Percentiles rank a stretch among this genome's conserved stretches.
These are phyloP conservation scores for Cyberlindnera mrakii DNA, from an alignment of 805 yeast species.

Conservation along the genomic window DNA sequence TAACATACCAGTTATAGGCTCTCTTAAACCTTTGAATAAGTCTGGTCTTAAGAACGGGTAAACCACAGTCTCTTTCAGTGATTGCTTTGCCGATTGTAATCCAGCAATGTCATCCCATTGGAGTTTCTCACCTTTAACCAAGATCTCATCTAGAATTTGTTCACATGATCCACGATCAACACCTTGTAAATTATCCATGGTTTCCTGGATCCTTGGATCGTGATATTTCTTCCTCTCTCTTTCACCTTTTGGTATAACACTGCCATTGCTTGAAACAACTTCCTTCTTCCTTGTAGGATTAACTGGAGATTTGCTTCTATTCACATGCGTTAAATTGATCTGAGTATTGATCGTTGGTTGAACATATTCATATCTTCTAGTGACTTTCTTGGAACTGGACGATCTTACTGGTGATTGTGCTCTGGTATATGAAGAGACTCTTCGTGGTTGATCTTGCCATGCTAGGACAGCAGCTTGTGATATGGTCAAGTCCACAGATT, in stretches of 20 bases:
- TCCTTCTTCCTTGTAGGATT: constrained; percentile 5
- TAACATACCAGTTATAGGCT: constrained; percentile 95
- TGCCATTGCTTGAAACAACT: background rate
- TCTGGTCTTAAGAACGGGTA: constrained; percentile 95
- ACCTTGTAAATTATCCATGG: constrained; percentile 41
- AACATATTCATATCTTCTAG: constrained; percentile 20
- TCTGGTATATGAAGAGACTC: no score
- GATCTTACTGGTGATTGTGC: constrained; percentile 5
- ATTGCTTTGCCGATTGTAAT: constrained; percentile 76
- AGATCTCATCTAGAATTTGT: constrained; percentile 83
- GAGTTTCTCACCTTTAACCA: constrained; percentile 85
- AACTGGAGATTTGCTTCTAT: constrained; percentile 2
- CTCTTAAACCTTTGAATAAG: constrained; percentile 81
- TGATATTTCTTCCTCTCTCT: constrained; percentile 6
- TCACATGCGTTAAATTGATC: constrained; percentile 18
- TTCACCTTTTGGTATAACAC: no score
- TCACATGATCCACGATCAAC: constrained; percentile 75
- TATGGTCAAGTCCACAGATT: constrained; percentile 20
- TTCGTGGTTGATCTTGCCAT: constrained; percentile 10
- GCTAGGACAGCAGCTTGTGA: constrained; percentile 23
- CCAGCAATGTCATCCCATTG: constrained; percentile 97
- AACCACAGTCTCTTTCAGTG: constrained; percentile 90
- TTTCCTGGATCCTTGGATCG: constrained; percentile 21
- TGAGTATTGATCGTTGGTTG: constrained; percentile 23
- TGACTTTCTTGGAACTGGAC: background rate